Evolutionary conservation across 495 filamentous ascomycete genomes (phyloP).

Genomic region (Aspergillus sclerotioniger): DNA sequence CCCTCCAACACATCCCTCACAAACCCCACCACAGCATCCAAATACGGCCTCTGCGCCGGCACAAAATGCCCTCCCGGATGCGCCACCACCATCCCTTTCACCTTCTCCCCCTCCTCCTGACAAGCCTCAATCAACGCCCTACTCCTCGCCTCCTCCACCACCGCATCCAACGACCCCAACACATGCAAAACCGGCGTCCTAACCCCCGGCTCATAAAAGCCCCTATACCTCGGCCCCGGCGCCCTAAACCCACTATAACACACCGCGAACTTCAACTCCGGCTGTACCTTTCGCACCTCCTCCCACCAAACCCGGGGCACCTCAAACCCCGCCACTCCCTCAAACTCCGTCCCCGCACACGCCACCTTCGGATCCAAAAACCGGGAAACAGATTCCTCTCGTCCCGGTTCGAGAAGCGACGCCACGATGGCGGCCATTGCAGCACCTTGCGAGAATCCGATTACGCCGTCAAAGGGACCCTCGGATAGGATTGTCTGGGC

Average conservation of each 20-base stretch:
- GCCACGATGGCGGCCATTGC: constrained; percentile 63
- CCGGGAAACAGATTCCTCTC: constrained; percentile 46
- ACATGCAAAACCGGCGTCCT: constrained; percentile 78
- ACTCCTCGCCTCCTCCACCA: constrained; percentile 76
- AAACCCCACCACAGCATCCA: constrained; percentile 71
- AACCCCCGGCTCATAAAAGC: constrained; percentile 74
- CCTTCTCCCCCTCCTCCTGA: constrained; percentile 37
- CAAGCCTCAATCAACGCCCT: constrained; percentile 66
- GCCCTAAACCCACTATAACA: constrained; percentile 78
- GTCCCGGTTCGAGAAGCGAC: constrained; percentile 60
- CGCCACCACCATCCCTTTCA: constrained; percentile 62
- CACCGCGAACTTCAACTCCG: constrained; percentile 73
- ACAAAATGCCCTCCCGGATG: constrained; percentile 96
- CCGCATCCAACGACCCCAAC: constrained; percentile 79
- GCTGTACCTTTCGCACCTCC: constrained; percentile 32
- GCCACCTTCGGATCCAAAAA: constrained; percentile 17
- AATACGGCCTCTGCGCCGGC: constrained; percentile 76
- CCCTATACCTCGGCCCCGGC: constrained; percentile 57
- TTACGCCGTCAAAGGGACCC: constrained; percentile 66
- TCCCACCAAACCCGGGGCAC: constrained; percentile 54
- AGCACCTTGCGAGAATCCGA: constrained; percentile 76
- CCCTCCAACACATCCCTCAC: constrained; percentile 58
- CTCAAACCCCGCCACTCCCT: constrained; percentile 28
- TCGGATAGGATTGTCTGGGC: constrained; percentile 57
- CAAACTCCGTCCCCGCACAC: constrained; percentile 19